Evolutionary conservation across 2,329 filamentous ascomycete species (phyloP).

Genomic region (Fusarium musae): DNA sequence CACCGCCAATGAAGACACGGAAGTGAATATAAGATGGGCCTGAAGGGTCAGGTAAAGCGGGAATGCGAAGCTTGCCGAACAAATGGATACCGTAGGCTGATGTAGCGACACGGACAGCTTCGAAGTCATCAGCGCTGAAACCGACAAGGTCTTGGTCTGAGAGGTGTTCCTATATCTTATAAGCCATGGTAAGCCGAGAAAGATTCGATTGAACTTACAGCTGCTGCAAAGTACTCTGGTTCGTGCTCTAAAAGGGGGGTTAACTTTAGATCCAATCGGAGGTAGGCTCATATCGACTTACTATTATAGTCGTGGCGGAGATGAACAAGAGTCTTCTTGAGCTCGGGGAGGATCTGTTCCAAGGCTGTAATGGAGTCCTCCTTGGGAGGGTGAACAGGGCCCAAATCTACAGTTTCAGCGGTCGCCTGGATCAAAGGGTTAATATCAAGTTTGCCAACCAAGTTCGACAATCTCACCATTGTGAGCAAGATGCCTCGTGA

Average conservation of each 20-base stretch:
- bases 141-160: slow-evolving; percentile 89
- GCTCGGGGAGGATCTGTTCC: slow-evolving; percentile 59
- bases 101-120: slow-evolving; percentile 93
- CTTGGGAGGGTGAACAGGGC: slow-evolving; percentile 59
- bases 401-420: slow-evolving; percentile 63
- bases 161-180: slow-evolving; percentile 22
- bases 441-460: background rate
- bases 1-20: slow-evolving; percentile 88
- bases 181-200: background rate
- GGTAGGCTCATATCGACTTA: slow-evolving; percentile 37
- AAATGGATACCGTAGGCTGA: slow-evolving; percentile 82
- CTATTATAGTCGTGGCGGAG: slow-evolving; percentile 59
- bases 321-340: slow-evolving; percentile 63
- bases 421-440: slow-evolving; percentile 53
- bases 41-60: slow-evolving; percentile 52
- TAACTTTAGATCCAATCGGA: background rate
- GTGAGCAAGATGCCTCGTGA: background rate
- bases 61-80: slow-evolving; percentile 75
- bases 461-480: slow-evolving; percentile 29
- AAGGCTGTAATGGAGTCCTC: slow-evolving; percentile 63
- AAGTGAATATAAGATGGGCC: slow-evolving; percentile 82
- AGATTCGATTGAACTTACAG: slow-evolving; percentile 43
- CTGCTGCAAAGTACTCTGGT: slow-evolving; percentile 64
- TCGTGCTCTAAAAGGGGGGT: slow-evolving; percentile 58
- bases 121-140: slow-evolving; percentile 81